Evolutionary conservation across 129 eudicot genomes (phyloP).

Genomic region (Lonicera japonica): DNA sequence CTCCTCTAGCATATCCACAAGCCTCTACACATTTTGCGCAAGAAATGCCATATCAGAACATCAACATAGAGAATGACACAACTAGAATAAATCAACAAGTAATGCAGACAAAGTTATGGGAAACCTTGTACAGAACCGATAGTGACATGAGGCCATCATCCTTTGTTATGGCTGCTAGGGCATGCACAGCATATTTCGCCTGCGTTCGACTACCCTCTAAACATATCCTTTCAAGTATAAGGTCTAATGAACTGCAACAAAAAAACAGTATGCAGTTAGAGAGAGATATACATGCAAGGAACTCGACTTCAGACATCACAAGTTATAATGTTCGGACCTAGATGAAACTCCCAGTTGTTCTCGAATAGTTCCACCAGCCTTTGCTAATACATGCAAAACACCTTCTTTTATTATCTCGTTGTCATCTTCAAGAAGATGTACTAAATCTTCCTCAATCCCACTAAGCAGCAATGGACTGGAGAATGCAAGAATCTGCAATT

Average conservation of each 20-base stretch:
- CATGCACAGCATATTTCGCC: slow-evolving; percentile 95
- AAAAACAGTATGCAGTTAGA: not conserved
- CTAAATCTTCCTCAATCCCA: slow-evolving; percentile 80
- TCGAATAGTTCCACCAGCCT: slow-evolving; percentile 87
- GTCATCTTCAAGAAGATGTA: slow-evolving; percentile 84
- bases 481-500: slow-evolving; percentile 71
- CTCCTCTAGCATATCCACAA: slow-evolving; percentile 80
- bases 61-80: not conserved
- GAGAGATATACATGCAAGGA: not conserved
- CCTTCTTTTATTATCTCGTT: slow-evolving; percentile 84
- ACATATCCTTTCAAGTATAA: slow-evolving; percentile 86
- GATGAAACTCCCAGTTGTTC: slow-evolving; percentile 84
- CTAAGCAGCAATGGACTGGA: slow-evolving; percentile 58
- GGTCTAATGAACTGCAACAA: slow-evolving; percentile 75
- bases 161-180: slow-evolving; percentile 85
- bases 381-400: slow-evolving; percentile 76
- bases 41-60: slow-evolving; percentile 8
- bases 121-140: slow-evolving; percentile 93
- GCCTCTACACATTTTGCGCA: slow-evolving; percentile 52
- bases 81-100: not conserved
- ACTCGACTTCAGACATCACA: not conserved
- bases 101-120: not conserved
- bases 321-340: slow-evolving; percentile 35
- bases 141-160: slow-evolving; percentile 94
- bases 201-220: slow-evolving; percentile 89